Evolutionary conservation across 257 asterid species (phyloP).

Genomic region (Penstemon eatonii): DNA sequence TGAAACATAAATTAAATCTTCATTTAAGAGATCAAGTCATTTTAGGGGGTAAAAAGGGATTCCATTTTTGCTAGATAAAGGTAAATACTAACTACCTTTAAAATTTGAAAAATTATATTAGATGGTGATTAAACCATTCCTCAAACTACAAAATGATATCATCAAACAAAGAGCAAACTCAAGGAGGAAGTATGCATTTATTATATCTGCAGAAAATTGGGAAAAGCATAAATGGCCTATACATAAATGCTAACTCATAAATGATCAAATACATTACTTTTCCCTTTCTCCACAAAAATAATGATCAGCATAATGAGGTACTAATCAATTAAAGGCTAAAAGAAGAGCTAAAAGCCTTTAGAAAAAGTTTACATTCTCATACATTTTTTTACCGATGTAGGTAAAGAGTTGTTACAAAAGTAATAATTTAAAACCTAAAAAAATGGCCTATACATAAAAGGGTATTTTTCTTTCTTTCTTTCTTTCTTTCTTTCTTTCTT

Average conservation of each 20-base stretch:
- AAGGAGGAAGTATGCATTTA: background rate
- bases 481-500: slow-evolving; percentile 19
- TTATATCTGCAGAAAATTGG: background rate
- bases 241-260: slow-evolving; percentile 26
- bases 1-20: background rate
- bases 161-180: background rate
- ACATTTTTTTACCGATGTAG: slow-evolving; percentile 31
- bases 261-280: slow-evolving; percentile 20
- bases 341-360: background rate
- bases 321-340: slow-evolving; percentile 22
- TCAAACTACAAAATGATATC: background rate
- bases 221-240: too few relatives aligned
- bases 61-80: background rate
- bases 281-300: slow-evolving; percentile 14
- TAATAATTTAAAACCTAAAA: slow-evolving; percentile 8
- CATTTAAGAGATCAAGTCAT: background rate
- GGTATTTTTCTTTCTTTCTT: slow-evolving; percentile 7
- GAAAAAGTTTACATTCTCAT: background rate
- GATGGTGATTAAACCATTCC: too few relatives aligned
- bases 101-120: background rate
- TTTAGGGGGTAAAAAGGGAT: background rate
- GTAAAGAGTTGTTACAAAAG: slow-evolving; percentile 11
- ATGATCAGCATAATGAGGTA: slow-evolving; percentile 13
- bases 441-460: slow-evolving; percentile 21
- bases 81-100: background rate